Percentiles rank a stretch among this genome's conserved stretches.
Evolutionary conservation across 192 early-diverging fungal genomes (phyloP).

Genomic region (Gigaspora rosea): DNA sequence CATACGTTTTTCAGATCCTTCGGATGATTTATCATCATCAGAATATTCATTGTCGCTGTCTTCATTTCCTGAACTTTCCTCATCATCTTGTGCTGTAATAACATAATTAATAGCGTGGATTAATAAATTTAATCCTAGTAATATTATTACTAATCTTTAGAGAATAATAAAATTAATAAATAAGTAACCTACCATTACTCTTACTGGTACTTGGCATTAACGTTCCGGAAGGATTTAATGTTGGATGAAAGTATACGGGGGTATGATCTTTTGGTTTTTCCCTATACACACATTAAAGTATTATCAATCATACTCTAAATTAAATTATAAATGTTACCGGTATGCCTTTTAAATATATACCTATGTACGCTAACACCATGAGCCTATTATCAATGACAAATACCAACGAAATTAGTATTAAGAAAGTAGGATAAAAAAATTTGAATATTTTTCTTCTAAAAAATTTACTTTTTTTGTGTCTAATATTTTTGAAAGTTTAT

Average conservation of each 20-base stretch:
- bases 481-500: conserved; percentile 56
- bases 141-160: too few species aligned
- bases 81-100: background rate
- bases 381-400: background rate
- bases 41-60: background rate
- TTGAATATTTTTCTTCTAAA: too few species aligned
- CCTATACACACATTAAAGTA: too few species aligned
- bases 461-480: conserved; percentile 54
- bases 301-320: too few species aligned
- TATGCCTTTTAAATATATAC: background rate
- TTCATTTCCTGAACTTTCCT: background rate
- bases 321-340: too few species aligned
- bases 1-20: background rate
- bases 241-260: conserved; percentile 27
- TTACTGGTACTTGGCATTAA: background rate
- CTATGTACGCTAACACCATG: background rate
- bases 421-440: too few species aligned
- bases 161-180: too few species aligned
- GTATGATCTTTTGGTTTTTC: background rate
- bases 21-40: conserved; percentile 1
- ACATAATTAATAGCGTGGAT: background rate
- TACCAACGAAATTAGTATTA: too few species aligned
- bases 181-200: background rate
- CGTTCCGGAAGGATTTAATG: conserved; percentile 31
- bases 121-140: background rate